Evolutionary conservation across 1,284 basidiomycete species (phyloP).

Genomic region (Trichosporon faecale): DNA sequence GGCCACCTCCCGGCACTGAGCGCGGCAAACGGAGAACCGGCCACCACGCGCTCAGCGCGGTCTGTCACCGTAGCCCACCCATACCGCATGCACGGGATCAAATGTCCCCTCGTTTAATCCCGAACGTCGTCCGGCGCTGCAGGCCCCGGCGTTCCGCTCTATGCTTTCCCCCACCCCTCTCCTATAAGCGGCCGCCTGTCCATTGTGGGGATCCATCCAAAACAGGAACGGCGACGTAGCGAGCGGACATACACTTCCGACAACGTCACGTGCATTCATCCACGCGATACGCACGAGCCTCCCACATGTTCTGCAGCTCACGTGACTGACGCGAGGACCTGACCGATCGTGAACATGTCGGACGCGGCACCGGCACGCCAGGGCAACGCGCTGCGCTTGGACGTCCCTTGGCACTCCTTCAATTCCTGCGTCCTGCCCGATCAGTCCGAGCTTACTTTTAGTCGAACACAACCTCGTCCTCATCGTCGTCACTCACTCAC

Average conservation of each 20-base stretch:
- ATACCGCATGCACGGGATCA: background rate
- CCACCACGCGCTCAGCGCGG: background rate
- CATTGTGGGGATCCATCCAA: background rate
- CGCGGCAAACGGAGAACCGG: slow-evolving; percentile 10
- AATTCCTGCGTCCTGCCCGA: background rate
- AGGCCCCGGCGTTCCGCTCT: slow-evolving; percentile 1
- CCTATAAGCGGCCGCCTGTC: background rate
- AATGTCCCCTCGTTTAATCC: background rate
- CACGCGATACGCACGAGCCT: background rate
- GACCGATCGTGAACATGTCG: background rate
- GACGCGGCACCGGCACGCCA: background rate
- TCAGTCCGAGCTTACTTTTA: background rate
- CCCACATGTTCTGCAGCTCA: background rate
- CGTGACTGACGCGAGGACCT: background rate
- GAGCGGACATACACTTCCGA: background rate
- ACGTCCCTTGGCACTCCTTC: background rate
- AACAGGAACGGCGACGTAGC: background rate
- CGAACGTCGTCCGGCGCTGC: background rate
- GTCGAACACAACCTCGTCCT: background rate
- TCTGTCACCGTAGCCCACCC: slow-evolving; percentile 2
- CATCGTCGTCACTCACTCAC: background rate
- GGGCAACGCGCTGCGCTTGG: background rate
- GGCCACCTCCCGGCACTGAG: background rate
- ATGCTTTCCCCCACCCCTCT: background rate
- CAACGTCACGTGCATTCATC: background rate